Evolutionary conservation across 371 early-diverging fungal species (phyloP).

Genomic region (Syncephalastrum racemosum): DNA sequence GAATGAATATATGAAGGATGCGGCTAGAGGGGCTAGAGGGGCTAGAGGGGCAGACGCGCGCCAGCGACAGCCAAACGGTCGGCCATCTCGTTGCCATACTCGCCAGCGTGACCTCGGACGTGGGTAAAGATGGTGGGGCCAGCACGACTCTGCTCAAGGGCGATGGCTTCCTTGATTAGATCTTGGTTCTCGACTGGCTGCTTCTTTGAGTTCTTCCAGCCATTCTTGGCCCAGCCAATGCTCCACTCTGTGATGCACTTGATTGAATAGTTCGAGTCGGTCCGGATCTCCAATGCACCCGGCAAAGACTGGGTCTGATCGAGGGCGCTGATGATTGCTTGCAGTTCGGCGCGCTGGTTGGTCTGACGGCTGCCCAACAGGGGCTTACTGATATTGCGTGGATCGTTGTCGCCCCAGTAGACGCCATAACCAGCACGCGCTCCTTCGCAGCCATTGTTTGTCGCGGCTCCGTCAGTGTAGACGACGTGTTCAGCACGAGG

Average conservation of each 20-base stretch:
- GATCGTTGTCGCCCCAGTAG: constrained; percentile 74
- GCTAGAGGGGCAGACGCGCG: constrained; percentile 29
- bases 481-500: constrained; percentile 25
- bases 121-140: constrained; percentile 47
- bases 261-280: constrained; percentile 74
- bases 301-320: constrained; percentile 38
- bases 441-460: constrained; percentile 58
- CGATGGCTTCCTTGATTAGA: constrained; percentile 58
- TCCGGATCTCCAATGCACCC: constrained; percentile 51
- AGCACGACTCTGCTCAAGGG: constrained; percentile 29
- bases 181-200: constrained; percentile 73
- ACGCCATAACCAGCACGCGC: constrained; percentile 84
- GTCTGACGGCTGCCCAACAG: constrained; percentile 67
- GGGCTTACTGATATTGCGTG: constrained; percentile 72
- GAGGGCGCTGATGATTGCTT: constrained; percentile 70
- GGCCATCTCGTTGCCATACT: constrained; percentile 75
- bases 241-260: constrained; percentile 72
- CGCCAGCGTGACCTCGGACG: constrained; percentile 67
- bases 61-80: constrained; percentile 68
- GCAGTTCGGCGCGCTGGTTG: constrained; percentile 87
- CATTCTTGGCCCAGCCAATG: constrained; percentile 62
- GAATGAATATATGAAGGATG: too few species aligned
- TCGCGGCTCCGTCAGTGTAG: constrained; percentile 83
- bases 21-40: background rate
- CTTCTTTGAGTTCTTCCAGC: constrained; percentile 59